phyloP scores from a whole-genome alignment of 1,139 yeast genomes.

The Diutina ranongensis region DNA sequence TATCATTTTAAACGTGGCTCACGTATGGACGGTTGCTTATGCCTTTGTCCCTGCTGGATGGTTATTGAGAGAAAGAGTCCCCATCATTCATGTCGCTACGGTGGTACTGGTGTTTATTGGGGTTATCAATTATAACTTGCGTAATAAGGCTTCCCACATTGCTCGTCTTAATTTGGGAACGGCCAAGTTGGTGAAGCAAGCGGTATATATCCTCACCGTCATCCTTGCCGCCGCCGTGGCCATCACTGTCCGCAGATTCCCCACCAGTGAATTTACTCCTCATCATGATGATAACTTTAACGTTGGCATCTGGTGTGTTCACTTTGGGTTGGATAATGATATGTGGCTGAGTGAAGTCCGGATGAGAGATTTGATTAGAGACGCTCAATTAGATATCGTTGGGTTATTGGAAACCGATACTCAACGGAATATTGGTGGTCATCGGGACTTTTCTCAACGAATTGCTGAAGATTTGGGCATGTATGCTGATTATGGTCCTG shows the following conservation, averaged over 20 bases:
- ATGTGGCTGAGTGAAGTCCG: slow-evolving; percentile 96
- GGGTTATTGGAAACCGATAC: slow-evolving; percentile 91
- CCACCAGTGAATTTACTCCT: slow-evolving; percentile 51
- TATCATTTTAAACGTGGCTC: slow-evolving; percentile 54
- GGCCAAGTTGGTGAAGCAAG: slow-evolving; percentile 16
- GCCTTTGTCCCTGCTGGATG: slow-evolving; percentile 97
- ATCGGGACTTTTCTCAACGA: slow-evolving; percentile 84
- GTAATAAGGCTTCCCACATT: slow-evolving; percentile 15
- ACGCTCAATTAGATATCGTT: slow-evolving; percentile 80
- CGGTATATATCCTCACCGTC: slow-evolving; percentile 17
- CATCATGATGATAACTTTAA: slow-evolving; percentile 75
- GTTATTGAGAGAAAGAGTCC: slow-evolving; percentile 77
- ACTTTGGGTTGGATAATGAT: slow-evolving; percentile 92
- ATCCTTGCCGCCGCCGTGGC: slow-evolving; percentile 22
- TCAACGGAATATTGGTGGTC: slow-evolving; percentile 88
- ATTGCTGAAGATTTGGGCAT: slow-evolving; percentile 88
- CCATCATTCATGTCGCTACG: slow-evolving; percentile 44
- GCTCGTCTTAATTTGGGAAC: slow-evolving; percentile 15
- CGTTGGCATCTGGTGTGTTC: slow-evolving; percentile 97
- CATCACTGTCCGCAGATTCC: slow-evolving; percentile 47
- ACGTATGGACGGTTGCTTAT: slow-evolving; percentile 96
- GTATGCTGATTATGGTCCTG: slow-evolving; percentile 96
- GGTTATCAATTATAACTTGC: slow-evolving; percentile 22
- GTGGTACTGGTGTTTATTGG: slow-evolving; percentile 35
- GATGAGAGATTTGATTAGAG: slow-evolving; percentile 73